Evolutionary conservation across 1,139 yeast species (phyloP).

Genomic region (Saccharomyces uvarum): DNA sequence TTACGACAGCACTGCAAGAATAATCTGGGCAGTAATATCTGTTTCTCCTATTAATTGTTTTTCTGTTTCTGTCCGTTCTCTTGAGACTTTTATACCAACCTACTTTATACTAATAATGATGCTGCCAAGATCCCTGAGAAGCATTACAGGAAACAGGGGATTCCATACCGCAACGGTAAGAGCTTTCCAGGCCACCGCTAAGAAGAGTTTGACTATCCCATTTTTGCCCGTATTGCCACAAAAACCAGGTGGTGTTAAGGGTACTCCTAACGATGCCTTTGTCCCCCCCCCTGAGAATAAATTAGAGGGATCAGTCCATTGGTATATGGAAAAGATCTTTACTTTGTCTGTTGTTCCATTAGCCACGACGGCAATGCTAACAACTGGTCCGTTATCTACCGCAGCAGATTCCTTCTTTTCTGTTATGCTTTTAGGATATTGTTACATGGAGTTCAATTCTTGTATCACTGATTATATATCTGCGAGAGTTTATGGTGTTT

Average conservation of each 20-base stretch:
- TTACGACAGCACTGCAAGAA: not conserved
- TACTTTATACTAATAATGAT: not conserved
- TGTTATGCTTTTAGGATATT: conserved; percentile 51
- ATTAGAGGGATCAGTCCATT: conserved; percentile 60
- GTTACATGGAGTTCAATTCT: conserved; percentile 64
- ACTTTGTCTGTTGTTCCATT: conserved; percentile 58
- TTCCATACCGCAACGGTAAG: conserved; percentile 9
- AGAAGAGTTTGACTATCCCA: conserved; percentile 34
- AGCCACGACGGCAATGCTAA: conserved; percentile 52
- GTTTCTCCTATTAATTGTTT: not conserved
- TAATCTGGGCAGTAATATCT: not conserved
- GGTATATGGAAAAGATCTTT: conserved; percentile 60
- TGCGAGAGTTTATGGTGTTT: conserved; percentile 59
- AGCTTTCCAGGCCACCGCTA: conserved; percentile 30
- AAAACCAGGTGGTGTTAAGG: conserved; percentile 70
- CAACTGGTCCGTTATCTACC: conserved; percentile 45
- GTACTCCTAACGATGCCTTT: conserved; percentile 70
- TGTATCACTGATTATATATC: conserved; percentile 79
- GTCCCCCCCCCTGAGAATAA: conserved; percentile 49
- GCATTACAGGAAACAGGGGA: conserved; percentile 3
- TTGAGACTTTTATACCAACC: not conserved
- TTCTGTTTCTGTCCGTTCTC: not conserved
- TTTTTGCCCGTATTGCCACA: conserved; percentile 51
- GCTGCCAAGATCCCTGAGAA: not conserved
- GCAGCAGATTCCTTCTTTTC: conserved; percentile 51